Base-by-base conservation (phyloP, 768 basidiomycete species). In the Cystobasidium ongulense region DNA sequence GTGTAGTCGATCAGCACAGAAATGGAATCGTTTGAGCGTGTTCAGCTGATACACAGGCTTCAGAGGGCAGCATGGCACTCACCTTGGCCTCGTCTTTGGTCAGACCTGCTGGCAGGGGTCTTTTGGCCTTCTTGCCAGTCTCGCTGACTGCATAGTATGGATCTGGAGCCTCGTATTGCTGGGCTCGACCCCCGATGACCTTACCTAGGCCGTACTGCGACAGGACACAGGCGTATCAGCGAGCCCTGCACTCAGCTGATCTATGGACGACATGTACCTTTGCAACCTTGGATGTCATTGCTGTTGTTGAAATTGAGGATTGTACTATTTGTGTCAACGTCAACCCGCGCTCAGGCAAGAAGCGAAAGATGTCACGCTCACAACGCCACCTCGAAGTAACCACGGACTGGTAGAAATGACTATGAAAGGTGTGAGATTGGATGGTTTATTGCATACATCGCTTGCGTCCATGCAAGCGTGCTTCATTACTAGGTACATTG, bases 91-190 rank as follows among this genome's bases (percentile, higher is more conserved):
- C 68, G 4, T 54, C 68, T 53, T 36, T 36, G 15, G 52, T 71
- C 2, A 71, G 27, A 23, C 68, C 68, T 29, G 31, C 54, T 36
- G 68, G 68, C 31, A 71, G 33, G 2, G 68, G 53, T 8, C 68
- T 46, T 29, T 59, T 71, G 21, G 15, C 31, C 53, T 27, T 8
- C 52, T 61, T 54, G 53, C 68, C 68, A 7, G 65, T 67, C 43
- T 67, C 65, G 53, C n/a, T 39, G 33, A 50, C 52, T 54, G 15
- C 68, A 38, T 71, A 71, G 68, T 57, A 38, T 21, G 68, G 68
- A 29, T 61, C 54, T 29, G 50, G 68, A 3, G 68, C 33, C 18
- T 71, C 68, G 36, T 57, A 71, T 21, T 54, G 25, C 53, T 54
- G n/a, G 1, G 68, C 68, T 25, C 53, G 23, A 1, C 59, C 59